Conservation (phyloP, 2,329 filamentous ascomycete genomes). For the Botryotinia convoluta region DNA sequence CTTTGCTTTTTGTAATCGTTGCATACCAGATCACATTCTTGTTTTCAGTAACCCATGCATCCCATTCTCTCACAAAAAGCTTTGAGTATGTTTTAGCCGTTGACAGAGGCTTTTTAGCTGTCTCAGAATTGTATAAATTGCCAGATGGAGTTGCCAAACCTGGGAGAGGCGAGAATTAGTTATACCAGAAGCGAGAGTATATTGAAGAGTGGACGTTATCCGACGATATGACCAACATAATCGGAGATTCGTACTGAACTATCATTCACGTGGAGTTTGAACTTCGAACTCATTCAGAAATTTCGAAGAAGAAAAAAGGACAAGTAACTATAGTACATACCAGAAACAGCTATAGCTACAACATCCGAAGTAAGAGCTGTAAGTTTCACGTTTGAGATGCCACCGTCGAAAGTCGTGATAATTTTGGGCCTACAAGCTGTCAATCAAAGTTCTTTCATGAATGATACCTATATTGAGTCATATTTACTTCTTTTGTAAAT, state of each 20-base stretch:
- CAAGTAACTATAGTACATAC: not conserved
- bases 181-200: not conserved
- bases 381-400: conserved; percentile 58
- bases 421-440: conserved; percentile 42
- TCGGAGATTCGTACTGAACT: not conserved
- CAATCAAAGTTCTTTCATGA: not conserved
- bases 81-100: conserved; percentile 70
- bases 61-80: conserved; percentile 81
- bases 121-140: conserved; percentile 63
- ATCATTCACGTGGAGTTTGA: not conserved
- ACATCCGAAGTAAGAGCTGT: conserved; percentile 50
- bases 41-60: conserved; percentile 68
- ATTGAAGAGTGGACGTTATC: too few relatives aligned
- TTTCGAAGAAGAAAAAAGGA: not conserved
- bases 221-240: not conserved
- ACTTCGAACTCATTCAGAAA: not conserved
- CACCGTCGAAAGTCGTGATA: conserved; percentile 50
- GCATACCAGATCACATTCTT: conserved; percentile 73
- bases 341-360: conserved; percentile 55
- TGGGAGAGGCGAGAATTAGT: not conserved
- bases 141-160: conserved; percentile 68
- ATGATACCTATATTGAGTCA: not conserved
- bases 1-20: conserved; percentile 46
- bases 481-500: conserved; percentile 32
- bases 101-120: conserved; percentile 57